Base-by-base conservation (phyloP, 306 rosid genomes). In the Adenanthera pavonina region DNA sequence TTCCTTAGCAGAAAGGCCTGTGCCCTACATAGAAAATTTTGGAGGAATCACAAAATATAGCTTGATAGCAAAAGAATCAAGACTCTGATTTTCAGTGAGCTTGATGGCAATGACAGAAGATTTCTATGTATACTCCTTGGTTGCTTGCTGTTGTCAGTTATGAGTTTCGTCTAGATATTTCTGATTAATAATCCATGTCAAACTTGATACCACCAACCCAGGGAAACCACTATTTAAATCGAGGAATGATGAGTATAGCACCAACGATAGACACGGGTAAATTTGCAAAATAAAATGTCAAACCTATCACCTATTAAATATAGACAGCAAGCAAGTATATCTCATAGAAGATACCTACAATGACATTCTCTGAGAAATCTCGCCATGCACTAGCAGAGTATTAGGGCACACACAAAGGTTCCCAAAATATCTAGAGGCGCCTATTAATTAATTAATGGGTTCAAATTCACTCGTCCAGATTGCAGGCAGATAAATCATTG, bases 1-100 rank as follows among this genome's bases (percentile, higher is more conserved):
- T 73, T 95, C 99, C 84, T 93, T 92, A 34, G 90, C 84, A 77
- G 98, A 95, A 77, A 95, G 97, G 16, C 99, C 97, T 0, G 92
- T 85, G 56, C 99, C 99, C 97, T 92, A 56, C 44, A 83, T 35
- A 5, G 67, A 70, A 57, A 46, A 2, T 62, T 81, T 49, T 20
- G 61, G 19, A 74, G 1, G 36, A 68, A 53, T 74, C 56, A 72
- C 62, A 77, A 9, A 67, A 57, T 14, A 15, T 19, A 66, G 43
- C 5, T 17, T 20, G 16, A 71, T 16, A 41, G 10, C 38, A 72
- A 82, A 0, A 16, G 44, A 33, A 64, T 33, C 19, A 3, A 70
- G 71, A 16, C 70, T 7, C 80, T 75, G 36, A 48, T 16, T 75
- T 68, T 46, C 8, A 68, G 60, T 20, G 78, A 66, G 46, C 75